phyloP scores from a whole-genome alignment of 345 rosid genomes.

The Turritis glabra region DNA sequence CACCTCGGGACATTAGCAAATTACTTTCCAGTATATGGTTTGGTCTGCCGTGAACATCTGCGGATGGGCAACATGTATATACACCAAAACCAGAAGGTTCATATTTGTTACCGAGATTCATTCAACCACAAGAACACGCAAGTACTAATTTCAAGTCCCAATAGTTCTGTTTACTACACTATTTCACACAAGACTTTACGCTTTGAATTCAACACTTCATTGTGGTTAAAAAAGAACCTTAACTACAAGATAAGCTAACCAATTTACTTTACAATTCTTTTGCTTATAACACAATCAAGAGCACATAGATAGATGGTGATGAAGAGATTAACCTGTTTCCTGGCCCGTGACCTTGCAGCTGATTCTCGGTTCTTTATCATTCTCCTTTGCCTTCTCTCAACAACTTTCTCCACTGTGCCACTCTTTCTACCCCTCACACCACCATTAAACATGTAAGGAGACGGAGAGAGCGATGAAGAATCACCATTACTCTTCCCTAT shows the following conservation, averaged over 20 bases:
- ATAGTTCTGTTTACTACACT: not conserved
- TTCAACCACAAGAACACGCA: constrained; percentile 19
- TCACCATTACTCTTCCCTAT: constrained; percentile 79
- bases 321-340: constrained; percentile 71
- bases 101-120: constrained; percentile 2
- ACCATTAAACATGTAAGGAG: constrained; percentile 74
- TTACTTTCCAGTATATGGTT: constrained; percentile 18
- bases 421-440: constrained; percentile 71
- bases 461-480: constrained; percentile 75
- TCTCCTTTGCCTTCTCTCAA: constrained; percentile 96
- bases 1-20: constrained; percentile 20
- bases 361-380: constrained; percentile 99
- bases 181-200: not conserved
- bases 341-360: constrained; percentile 97
- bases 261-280: not conserved
- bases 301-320: not conserved
- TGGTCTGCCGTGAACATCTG: constrained; percentile 21
- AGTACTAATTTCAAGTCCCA: constrained; percentile 5
- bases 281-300: not conserved
- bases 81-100: constrained; percentile 28
- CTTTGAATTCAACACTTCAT: not conserved
- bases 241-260: not conserved
- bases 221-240: not conserved
- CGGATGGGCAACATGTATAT: constrained; percentile 18
- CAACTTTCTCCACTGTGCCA: constrained; percentile 85